These are phyloP conservation scores for Cornus suecica DNA, from an alignment of 148 eudicot genomes.

Conservation along the genomic window DNA sequence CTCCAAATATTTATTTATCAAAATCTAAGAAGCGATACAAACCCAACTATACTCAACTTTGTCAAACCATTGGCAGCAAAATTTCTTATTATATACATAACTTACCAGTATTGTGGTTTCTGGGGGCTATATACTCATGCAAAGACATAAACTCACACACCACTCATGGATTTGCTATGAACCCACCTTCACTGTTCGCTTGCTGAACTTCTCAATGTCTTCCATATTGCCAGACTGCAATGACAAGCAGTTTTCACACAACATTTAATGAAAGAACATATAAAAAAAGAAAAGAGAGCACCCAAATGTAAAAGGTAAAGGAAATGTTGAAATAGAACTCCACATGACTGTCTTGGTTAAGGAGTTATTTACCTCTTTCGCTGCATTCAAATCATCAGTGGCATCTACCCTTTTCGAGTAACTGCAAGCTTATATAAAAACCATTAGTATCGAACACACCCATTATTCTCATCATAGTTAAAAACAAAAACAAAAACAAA, in stretches of 20 bases:
- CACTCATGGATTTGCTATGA: background rate
- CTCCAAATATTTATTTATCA: background rate
- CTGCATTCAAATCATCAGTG: constrained; percentile 73
- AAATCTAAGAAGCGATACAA: background rate
- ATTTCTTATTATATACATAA: background rate
- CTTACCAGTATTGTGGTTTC: background rate
- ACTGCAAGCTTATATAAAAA: constrained; percentile 33
- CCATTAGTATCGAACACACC: constrained; percentile 6
- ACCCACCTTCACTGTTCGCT: constrained; percentile 88
- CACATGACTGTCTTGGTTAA: background rate
- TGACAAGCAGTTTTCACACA: constrained; percentile 2
- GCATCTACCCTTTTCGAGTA: constrained; percentile 89
- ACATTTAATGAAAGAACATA: background rate
- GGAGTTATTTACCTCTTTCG: constrained; percentile 57
- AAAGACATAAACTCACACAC: background rate
- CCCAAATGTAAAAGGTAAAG: background rate
- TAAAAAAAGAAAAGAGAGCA: constrained; percentile 6
- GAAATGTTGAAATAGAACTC: background rate
- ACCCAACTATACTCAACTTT: background rate
- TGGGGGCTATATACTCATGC: background rate
- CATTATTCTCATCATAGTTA: background rate
- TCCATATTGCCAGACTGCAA: constrained; percentile 85
- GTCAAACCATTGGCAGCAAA: background rate
- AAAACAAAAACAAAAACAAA: too few relatives aligned
- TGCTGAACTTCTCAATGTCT: constrained; percentile 94